These are phyloP conservation scores for Sclerotinia subarctica DNA, from an alignment of 2,329 filamentous ascomycete species.

Conservation along the genomic window DNA sequence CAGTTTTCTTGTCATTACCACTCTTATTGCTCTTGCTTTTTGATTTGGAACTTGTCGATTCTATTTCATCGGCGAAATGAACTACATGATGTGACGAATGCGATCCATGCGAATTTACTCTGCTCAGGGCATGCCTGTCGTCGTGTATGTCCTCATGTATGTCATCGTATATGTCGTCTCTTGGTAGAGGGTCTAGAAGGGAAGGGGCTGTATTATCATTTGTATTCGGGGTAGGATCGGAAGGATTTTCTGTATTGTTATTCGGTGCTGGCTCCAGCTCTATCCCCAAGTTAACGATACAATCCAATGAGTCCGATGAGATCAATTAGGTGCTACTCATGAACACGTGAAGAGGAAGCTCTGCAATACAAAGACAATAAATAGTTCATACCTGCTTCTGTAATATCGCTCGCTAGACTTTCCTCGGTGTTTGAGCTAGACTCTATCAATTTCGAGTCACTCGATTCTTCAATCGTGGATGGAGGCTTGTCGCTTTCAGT, in stretches of 20 bases:
- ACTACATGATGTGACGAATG: constrained; percentile 7
- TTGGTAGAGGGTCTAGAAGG: not conserved
- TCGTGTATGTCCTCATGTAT: not conserved
- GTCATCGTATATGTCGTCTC: not conserved
- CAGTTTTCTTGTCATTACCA: constrained; percentile 9
- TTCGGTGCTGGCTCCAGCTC: not conserved
- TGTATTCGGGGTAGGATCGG: not conserved
- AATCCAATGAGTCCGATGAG: not conserved
- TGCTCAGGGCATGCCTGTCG: not conserved
- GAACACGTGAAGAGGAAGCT: constrained; percentile 12
- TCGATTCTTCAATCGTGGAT: not conserved
- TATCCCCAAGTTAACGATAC: constrained; percentile 3
- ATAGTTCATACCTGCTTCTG: constrained; percentile 15
- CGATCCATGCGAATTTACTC: not conserved
- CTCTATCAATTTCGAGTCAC: constrained; percentile 5
- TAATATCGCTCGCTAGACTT: not conserved
- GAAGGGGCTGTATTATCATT: not conserved
- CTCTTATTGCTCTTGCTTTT: constrained; percentile 13
- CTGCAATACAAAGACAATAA: not conserved
- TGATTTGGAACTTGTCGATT: constrained; percentile 16
- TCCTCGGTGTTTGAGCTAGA: not conserved
- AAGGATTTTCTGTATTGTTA: not conserved
- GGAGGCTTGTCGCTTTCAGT: not conserved
- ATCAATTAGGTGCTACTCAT: not conserved
- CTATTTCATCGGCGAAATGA: constrained; percentile 1